phyloP scores from a whole-genome alignment of 1,284 basidiomycete genomes.

The Grifola frondosa region DNA sequence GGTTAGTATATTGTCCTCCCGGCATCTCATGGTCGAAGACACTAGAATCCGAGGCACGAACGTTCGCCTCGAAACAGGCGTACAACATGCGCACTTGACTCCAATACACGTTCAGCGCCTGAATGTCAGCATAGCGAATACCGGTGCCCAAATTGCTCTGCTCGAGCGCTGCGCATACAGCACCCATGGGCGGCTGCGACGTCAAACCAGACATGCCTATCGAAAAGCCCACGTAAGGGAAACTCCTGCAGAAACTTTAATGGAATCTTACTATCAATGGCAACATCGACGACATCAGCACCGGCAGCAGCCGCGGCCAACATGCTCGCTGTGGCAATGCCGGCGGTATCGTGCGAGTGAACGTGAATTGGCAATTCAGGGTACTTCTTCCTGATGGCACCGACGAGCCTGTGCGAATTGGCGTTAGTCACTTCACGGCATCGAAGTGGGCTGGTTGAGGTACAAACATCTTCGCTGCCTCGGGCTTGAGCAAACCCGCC shows the following conservation, averaged over 20 bases:
- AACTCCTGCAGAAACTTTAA: neutral
- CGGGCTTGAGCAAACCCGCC: slow-evolving; percentile 97
- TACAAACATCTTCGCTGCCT: slow-evolving; percentile 83
- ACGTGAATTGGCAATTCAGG: slow-evolving; percentile 99
- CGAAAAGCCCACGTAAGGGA: slow-evolving; percentile 1
- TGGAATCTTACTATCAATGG: slow-evolving; percentile 83
- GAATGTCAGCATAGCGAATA: slow-evolving; percentile 96
- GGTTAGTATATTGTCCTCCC: slow-evolving; percentile 95
- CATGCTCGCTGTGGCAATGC: slow-evolving; percentile 97
- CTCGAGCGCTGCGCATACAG: slow-evolving; percentile 91
- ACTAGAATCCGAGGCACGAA: slow-evolving; percentile 93
- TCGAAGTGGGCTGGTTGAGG: slow-evolving; percentile 5
- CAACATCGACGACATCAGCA: slow-evolving; percentile 97
- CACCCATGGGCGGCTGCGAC: slow-evolving; percentile 99
- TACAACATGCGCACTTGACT: slow-evolving; percentile 96
- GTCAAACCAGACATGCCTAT: slow-evolving; percentile 96
- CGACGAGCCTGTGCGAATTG: slow-evolving; percentile 66
- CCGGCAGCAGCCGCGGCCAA: slow-evolving; percentile 93
- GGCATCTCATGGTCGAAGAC: slow-evolving; percentile 99
- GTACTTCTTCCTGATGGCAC: slow-evolving; percentile 93
- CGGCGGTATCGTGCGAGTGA: slow-evolving; percentile 99
- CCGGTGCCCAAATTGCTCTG: slow-evolving; percentile 95
- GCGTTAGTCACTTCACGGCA: slow-evolving; percentile 2
- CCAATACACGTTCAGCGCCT: slow-evolving; percentile 98
- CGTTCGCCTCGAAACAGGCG: slow-evolving; percentile 97